These are phyloP conservation scores for Cornus florida DNA, from an alignment of 148 eudicot genomes.

Conservation along the genomic window DNA sequence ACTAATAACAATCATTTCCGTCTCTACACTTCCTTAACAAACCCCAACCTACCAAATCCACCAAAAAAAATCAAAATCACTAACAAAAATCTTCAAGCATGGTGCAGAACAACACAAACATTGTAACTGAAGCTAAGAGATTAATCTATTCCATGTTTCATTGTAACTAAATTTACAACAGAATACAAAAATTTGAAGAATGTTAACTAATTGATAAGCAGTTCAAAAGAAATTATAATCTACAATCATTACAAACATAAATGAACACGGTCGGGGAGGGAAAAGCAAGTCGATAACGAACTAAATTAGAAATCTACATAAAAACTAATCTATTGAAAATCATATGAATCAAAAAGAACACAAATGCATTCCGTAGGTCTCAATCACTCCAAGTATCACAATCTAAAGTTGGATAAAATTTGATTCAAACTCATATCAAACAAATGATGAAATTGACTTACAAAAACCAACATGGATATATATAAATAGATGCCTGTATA, in stretches of 20 bases:
- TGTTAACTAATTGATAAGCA: not conserved
- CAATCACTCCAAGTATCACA: not conserved
- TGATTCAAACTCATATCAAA: too few relatives aligned
- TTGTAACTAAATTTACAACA: not conserved
- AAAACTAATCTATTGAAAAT: not conserved
- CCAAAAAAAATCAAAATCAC: not conserved
- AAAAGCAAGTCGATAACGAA: not conserved
- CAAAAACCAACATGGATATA: too few relatives aligned
- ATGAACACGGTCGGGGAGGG: too few relatives aligned
- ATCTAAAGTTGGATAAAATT: too few relatives aligned
- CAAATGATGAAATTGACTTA: not conserved
- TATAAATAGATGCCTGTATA: too few relatives aligned
- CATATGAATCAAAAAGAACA: not conserved
- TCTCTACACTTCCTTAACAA: not conserved
- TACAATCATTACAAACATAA: not conserved
- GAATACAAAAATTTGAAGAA: not conserved
- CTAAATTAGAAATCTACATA: not conserved
- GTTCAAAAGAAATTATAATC: not conserved
- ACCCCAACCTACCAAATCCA: slow-evolving; percentile 6
- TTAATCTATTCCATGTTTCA: slow-evolving; percentile 67
- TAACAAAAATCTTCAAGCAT: not conserved
- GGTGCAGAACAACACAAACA: not conserved
- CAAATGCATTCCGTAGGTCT: too few relatives aligned
- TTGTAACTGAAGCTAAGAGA: not conserved
- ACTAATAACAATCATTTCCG: not conserved